Evolutionary conservation across 2,329 filamentous ascomycete species (phyloP).

Genomic region (Fusarium continuum): DNA sequence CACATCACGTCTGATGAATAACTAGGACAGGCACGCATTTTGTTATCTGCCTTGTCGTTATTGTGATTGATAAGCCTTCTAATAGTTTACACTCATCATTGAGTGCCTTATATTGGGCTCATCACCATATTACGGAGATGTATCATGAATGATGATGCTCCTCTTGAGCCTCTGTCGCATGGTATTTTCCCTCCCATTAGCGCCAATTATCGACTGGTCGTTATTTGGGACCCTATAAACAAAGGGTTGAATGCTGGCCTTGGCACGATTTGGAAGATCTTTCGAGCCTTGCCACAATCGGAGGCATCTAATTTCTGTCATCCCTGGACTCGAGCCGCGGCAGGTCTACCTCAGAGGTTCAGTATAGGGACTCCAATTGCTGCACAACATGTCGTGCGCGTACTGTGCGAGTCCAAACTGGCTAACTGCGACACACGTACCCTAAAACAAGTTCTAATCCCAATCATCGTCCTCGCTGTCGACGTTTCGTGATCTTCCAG

Average conservation of each 20-base stretch:
- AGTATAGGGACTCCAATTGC: not conserved
- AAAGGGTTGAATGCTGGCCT: no score
- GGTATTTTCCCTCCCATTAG: not conserved
- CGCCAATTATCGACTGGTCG: not conserved
- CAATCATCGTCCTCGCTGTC: constrained; percentile 70
- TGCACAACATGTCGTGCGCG: not conserved
- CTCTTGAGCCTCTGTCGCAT: not conserved
- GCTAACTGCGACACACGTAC: not conserved
- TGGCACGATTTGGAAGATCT: no score
- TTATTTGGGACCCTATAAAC: not conserved
- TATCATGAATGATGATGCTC: not conserved
- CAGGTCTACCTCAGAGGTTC: not conserved
- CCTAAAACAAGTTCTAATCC: constrained; percentile 58
- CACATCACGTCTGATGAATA: no score
- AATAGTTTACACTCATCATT: no score
- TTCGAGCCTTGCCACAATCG: not conserved
- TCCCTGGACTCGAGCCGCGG: not conserved
- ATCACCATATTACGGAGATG: not conserved
- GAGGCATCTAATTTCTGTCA: not conserved
- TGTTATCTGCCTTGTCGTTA: not conserved
- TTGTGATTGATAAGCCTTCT: not conserved
- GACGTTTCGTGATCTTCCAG: constrained; percentile 54
- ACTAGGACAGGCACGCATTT: not conserved
- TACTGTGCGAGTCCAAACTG: not conserved
- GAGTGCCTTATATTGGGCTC: not conserved